Base-by-base conservation (phyloP, 495 filamentous ascomycete genomes). In the Mytilinidion resinicola region DNA sequence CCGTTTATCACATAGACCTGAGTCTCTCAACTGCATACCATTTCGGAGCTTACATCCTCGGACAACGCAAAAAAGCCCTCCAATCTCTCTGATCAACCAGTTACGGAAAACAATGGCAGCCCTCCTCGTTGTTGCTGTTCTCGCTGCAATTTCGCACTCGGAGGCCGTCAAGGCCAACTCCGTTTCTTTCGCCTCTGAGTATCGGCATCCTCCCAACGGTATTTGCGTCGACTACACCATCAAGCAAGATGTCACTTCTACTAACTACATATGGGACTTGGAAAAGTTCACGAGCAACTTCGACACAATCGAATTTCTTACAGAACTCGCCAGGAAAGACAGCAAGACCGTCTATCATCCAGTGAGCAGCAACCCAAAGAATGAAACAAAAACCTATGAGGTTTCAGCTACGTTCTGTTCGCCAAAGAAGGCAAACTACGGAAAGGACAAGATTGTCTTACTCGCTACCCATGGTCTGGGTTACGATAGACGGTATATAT, bases 391-490 rank as follows among this genome's bases (percentile, higher is more conserved):
- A n/a, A 50, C 44, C 4, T 62, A 57, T 37, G 51, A 35, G 9
- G 39, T 67, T 15, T 44, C 57, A 10, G 64, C 47, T 17, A 63
- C 57, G 2, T 56, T 67, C 35, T 67, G 64, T 39, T 47, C 4
- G 9, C 64, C 61, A 14, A 51, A 48, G 34, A 47, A 51, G 9
- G 38, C n/a, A 38, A 60, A 35, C 15, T 35, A 30, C 19, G 57
- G 58, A 34, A 63, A 59, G 41, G 64, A 64, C 39, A 63, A 51
- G 12, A 59, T 47, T 9, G 50, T 67, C 19, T 39, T 67, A 12
- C 48, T 67, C 1, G 51, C 62, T 41, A 64, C 57, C 4, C 62
- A 64, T 60, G 65, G 65, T 1, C 30, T 64, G 14, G 61, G 61
- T 12, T 67, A 59, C 49, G 56, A 67, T 52, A 11, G 62, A 15